Conservation (phyloP, 805 yeast genomes). For the Kodamaea fukazawae region DNA sequence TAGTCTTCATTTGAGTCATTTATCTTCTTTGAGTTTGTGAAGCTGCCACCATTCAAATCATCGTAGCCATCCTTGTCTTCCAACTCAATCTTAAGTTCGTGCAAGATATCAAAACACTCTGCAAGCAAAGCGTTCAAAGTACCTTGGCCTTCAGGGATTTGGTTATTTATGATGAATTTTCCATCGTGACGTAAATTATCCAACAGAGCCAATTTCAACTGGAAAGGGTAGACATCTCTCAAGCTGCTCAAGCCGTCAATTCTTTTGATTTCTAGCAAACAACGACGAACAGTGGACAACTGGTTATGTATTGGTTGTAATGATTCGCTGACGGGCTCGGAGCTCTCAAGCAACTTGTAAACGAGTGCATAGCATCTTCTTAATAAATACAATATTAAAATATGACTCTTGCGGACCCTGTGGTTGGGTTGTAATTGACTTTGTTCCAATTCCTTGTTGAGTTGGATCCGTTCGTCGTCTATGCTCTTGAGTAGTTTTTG, state of each 20-base stretch:
- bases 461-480: constrained; percentile 64
- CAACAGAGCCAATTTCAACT: constrained; percentile 85
- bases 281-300: constrained; percentile 84
- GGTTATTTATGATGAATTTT: constrained; percentile 80
- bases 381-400: constrained; percentile 67
- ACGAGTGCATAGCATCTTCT: constrained; percentile 90
- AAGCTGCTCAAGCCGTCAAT: constrained; percentile 87
- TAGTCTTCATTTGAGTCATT: constrained; percentile 13
- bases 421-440: constrained; percentile 17
- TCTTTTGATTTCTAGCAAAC: constrained; percentile 83
- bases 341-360: constrained; percentile 82
- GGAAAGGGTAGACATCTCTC: constrained; percentile 93
- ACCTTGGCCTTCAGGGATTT: constrained; percentile 98
- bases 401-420: constrained; percentile 34
- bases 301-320: constrained; percentile 93
- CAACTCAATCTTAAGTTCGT: constrained; percentile 84
- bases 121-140: constrained; percentile 86
- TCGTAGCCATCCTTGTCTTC: constrained; percentile 54
- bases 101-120: constrained; percentile 90
- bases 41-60: constrained; percentile 15
- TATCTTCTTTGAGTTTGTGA: constrained; percentile 13
- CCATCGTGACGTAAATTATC: constrained; percentile 90
- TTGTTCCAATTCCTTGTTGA: constrained; percentile 15
- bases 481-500: constrained; percentile 71
- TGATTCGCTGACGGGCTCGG: constrained; percentile 95